Conservation (phyloP, 2,329 filamentous ascomycete species). For the Alternaria triticimaculans region DNA sequence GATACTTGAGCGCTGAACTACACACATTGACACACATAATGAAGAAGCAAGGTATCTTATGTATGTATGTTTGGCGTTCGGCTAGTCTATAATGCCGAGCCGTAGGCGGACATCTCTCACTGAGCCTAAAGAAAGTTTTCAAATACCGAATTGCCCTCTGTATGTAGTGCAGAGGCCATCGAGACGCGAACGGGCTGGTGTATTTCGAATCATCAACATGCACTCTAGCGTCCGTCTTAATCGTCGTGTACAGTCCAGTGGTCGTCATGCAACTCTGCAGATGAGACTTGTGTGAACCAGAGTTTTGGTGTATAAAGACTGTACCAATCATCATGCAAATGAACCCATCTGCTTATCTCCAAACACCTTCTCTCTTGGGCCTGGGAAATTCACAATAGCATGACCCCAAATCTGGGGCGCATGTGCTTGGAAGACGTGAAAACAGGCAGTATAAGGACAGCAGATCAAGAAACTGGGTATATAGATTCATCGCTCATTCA, state of each 20-base stretch:
- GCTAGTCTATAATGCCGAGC: background rate
- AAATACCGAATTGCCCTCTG: background rate
- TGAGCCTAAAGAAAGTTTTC: background rate
- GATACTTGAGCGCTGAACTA: background rate
- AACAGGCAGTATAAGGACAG: background rate
- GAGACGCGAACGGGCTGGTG: background rate
- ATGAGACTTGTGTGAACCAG: background rate
- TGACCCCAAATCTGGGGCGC: background rate
- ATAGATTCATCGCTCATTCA: constrained; percentile 3
- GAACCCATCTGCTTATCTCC: background rate
- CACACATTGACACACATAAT: background rate
- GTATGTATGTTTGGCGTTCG: background rate
- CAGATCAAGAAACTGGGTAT: background rate
- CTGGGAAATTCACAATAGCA: background rate
- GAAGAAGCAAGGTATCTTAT: background rate
- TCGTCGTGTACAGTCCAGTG: background rate
- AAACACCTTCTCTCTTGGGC: background rate
- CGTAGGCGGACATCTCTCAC: background rate
- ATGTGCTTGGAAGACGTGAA: background rate
- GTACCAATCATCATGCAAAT: background rate
- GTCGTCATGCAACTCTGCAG: background rate
- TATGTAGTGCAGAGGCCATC: background rate
- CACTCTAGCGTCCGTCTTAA: background rate
- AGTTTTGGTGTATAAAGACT: background rate
- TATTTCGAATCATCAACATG: background rate